phyloP scores from a whole-genome alignment of 768 basidiomycete genomes.

The Serendipita vermifera region DNA sequence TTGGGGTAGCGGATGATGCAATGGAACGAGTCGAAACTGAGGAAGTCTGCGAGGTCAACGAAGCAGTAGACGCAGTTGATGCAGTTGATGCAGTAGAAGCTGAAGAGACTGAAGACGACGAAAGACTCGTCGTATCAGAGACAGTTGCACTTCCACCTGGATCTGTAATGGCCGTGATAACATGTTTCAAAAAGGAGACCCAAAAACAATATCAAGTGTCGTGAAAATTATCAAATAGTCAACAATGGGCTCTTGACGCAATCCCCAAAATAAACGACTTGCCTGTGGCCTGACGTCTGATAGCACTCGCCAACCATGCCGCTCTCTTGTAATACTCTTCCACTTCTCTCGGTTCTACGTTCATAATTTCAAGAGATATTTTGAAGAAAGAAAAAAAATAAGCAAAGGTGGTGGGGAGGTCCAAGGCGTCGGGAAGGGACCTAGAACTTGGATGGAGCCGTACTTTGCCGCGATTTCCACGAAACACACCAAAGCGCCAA shows the following conservation, averaged over 20 bases:
- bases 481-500: too few species aligned
- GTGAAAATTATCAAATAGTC: neutral
- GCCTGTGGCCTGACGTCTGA: neutral
- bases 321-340: neutral
- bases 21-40: conserved; percentile 3
- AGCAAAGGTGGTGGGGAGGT: neutral
- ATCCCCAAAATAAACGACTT: neutral
- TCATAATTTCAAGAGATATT: too few species aligned
- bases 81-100: neutral
- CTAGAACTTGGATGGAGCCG: too few species aligned
- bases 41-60: neutral
- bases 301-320: neutral
- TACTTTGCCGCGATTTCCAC: too few species aligned
- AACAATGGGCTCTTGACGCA: neutral
- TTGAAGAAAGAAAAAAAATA: too few species aligned
- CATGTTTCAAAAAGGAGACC: neutral
- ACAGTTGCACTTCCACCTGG: too few species aligned
- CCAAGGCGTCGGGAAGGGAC: neutral
- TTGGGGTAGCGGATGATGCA: neutral
- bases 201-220: neutral
- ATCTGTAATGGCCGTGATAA: neutral
- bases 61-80: conserved; percentile 1
- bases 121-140: neutral
- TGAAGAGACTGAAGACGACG: neutral
- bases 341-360: neutral